Conservation (phyloP, 257 asterid species). For the Fraxinus americana region DNA sequence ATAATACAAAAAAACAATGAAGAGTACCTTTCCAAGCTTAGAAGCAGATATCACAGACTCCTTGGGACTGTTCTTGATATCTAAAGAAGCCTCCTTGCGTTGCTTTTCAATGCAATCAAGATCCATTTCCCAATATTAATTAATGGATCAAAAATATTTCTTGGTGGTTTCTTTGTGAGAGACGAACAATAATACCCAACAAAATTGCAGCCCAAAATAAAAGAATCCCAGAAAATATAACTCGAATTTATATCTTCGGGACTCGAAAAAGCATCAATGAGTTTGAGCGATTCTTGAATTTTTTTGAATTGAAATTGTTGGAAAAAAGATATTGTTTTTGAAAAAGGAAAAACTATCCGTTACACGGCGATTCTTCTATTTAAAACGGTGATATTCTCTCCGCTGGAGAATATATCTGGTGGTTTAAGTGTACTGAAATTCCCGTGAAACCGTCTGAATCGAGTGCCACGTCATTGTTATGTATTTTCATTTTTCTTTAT, state of each 20-base stretch:
- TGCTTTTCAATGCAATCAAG: constrained; percentile 74
- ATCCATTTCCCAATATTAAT: constrained; percentile 54
- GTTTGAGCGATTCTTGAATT: constrained; percentile 26
- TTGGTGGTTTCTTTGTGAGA: constrained; percentile 14
- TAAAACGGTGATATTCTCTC: constrained; percentile 49
- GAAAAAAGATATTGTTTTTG: not conserved
- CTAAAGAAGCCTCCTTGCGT: constrained; percentile 33
- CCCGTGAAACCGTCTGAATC: constrained; percentile 6
- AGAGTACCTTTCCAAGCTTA: constrained; percentile 64
- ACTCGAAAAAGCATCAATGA: not conserved
- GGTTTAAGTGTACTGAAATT: constrained; percentile 27
- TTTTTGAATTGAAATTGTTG: constrained; percentile 23
- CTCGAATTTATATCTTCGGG: constrained; percentile 10
- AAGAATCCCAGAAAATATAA: constrained; percentile 2
- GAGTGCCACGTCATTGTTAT: constrained; percentile 9
- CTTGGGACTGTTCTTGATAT: constrained; percentile 45
- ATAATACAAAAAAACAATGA: constrained; percentile 9
- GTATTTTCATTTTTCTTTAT: not conserved
- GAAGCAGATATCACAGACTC: constrained; percentile 55
- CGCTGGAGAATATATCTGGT: constrained; percentile 28
- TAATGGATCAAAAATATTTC: not conserved
- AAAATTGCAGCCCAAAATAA: constrained; percentile 1
- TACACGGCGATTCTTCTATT: constrained; percentile 33
- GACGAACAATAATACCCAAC: constrained; percentile 6
- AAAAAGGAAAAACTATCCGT: constrained; percentile 68